Evolutionary conservation across 2,329 filamentous ascomycete genomes (phyloP), one percentile per base, ranked within the genome.

Genomic region (Aspergillus pseudoglaucus): DNA sequence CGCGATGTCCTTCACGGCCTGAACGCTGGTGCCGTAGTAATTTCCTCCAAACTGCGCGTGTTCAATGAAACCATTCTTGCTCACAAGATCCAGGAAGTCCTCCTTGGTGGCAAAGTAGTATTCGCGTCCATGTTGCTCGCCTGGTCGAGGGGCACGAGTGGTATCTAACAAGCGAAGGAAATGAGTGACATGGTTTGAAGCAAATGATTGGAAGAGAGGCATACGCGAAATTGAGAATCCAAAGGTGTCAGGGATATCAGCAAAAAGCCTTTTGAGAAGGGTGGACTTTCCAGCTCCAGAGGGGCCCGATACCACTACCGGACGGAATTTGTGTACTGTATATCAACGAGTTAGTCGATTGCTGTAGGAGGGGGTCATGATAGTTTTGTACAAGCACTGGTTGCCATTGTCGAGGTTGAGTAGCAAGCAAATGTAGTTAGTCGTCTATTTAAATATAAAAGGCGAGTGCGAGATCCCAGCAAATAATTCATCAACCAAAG

Each of bases 41-140:
- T 96, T 95, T 47, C 82, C 84, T 37, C 89, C 84, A 67, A 95
- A 96, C 66, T 85, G 75, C 47, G 90, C 90, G 73, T 87, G 82
- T 76, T 96, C 90, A 53, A 95, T 84, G 69, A 96, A 95, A 9
- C 83, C 86, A 47, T 81, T 76, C 49, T 80, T 68, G n/a, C 69
- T 75, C 47, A 89, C 81, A 51, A 93, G 77, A 39, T 77, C 73
- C 61, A 83, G 72, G 63, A 95, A 95, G 3, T 77, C 75, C 8
- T 80, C 78, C 66, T 77, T 80, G 17, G 76, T 78, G 14, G 85
- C 81, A 61, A 85, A 95, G 75, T 89, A 81, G 76, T 96, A 96
- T 69, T 95, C 82, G 38, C 81, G 76, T 62, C 87, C 89, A 63
- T 91, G 69, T 55, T 80, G 61, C 72, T 96, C 90, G 60, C 85